Conservation (phyloP, 2,329 filamentous ascomycete genomes). For the Aspergillus neoniger region DNA sequence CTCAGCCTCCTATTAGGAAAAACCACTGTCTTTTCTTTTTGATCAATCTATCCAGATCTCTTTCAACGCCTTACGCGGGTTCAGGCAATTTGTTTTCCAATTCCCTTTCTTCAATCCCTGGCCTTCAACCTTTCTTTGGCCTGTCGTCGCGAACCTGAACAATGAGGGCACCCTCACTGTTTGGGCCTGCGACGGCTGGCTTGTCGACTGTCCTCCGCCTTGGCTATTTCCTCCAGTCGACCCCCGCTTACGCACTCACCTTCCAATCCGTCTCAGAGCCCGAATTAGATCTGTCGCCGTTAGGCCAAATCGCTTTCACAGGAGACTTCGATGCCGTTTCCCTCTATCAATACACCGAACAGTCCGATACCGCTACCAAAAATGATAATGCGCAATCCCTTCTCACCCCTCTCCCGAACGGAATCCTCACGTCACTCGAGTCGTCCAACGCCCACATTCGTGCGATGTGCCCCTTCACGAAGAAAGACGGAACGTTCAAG, state of each 20-base stretch:
- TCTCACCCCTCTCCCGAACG: conserved; percentile 80
- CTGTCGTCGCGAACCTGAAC: conserved; percentile 43
- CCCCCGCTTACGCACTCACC: conserved; percentile 34
- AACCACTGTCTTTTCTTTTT: conserved; percentile 13
- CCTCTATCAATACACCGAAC: conserved; percentile 80
- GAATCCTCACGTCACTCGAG: conserved; percentile 72
- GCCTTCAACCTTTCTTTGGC: conserved; percentile 17
- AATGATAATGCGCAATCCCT: conserved; percentile 81
- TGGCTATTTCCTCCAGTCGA: conserved; percentile 25
- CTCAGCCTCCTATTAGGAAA: conserved; percentile 12
- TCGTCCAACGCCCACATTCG: conserved; percentile 81
- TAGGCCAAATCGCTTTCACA: conserved; percentile 81
- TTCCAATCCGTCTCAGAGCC: conserved; percentile 40
- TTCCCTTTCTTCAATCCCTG: neutral
- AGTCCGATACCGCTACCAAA: conserved; percentile 62
- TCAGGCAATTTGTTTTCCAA: neutral
- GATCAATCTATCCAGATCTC: conserved; percentile 8
- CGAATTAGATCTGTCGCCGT: conserved; percentile 67
- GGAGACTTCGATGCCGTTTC: conserved; percentile 93
- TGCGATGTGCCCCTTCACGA: conserved; percentile 79
- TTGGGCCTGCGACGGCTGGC: conserved; percentile 47
- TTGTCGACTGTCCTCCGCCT: conserved; percentile 34
- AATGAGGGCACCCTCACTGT: conserved; percentile 50
- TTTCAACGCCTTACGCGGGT: conserved; percentile 16
- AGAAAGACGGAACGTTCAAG: conserved; percentile 65